Base-by-base conservation (phyloP, 768 basidiomycete species). In the Paxillus ammoniavirescens region DNA sequence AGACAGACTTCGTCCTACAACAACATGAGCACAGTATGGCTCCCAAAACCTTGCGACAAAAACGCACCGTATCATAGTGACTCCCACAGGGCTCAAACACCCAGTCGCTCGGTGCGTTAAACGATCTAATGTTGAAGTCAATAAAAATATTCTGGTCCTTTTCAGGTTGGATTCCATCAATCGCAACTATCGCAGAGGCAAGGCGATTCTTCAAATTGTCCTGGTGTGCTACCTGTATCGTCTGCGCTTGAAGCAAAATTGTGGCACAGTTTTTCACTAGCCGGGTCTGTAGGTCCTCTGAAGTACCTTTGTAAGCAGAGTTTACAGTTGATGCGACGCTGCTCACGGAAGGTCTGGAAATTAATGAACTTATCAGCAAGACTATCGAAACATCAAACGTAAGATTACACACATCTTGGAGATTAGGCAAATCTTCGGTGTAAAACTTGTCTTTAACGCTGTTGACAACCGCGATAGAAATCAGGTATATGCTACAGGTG, bases 101-200 rank as follows among this genome's bases (percentile, higher is more conserved):
- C 85, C 82, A 90, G 63, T 91, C 84, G 10, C 60, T 62, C 8
- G 91, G 89, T 10, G 78, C 68, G 30, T 70, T 73, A 65, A 92
- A 93, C 3, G 81, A 76, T 33, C 86, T 76, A 35, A 82, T 66
- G 63, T 93, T 93, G 62, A 86, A 76, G 51, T 86, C 77, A 28
- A 91, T 80, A 72, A 86, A 93, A 30, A 91, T 71, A 45, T 73
- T 75, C 64, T 91, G 86, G 58, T 93, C 91, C 60, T 77, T 75
- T 18, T 68, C 61, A 13, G 83, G 73, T 57, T 86, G 73, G 8
- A 93, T 77, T 30, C 74, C 71, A 21, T 64, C 71, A 31, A 91
- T 70, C 10, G 79, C 77, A 1, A 61, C 59, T 54, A 82, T 77
- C 33, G 82, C 79, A 13, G 66, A 65, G 15, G 67, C 63, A 46